A percentile compares a stretch with the other conserved stretches of the same genome.
Conservation (phyloP, 805 yeast species). For the Danielozyma ontarioensis region DNA sequence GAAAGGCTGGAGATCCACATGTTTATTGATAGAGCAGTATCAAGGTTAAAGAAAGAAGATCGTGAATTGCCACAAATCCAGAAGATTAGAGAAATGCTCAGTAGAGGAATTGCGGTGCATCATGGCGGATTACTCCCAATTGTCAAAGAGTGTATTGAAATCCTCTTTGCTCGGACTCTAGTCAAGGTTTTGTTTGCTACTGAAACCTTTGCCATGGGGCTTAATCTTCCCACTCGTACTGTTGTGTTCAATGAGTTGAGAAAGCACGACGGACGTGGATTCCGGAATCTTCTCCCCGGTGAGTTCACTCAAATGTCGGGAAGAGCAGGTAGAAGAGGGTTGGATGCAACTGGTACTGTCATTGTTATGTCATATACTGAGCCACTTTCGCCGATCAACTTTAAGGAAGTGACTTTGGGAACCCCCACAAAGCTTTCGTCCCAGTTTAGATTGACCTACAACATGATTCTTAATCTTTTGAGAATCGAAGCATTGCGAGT, state of each 20-base stretch:
- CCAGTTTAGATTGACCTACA: conserved; percentile 91
- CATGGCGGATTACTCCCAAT: conserved; percentile 93
- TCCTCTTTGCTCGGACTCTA: conserved; percentile 78
- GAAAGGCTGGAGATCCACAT: conserved; percentile 90
- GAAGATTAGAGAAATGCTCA: conserved; percentile 72
- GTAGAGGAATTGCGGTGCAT: conserved; percentile 93
- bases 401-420: conserved; percentile 83
- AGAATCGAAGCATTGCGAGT: conserved; percentile 92
- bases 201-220: conserved; percentile 98
- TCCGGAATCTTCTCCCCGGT: conserved; percentile 84
- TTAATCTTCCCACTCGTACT: conserved; percentile 93
- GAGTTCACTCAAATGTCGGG: conserved; percentile 99
- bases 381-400: conserved; percentile 51
- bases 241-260: conserved; percentile 83
- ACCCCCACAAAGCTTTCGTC: conserved; percentile 85
- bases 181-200: conserved; percentile 93
- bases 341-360: conserved; percentile 91
- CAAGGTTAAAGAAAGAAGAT: conserved; percentile 86
- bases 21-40: conserved; percentile 86
- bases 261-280: conserved; percentile 85
- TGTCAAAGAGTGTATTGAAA: conserved; percentile 89
- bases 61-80: conserved; percentile 89
- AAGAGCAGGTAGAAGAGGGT: conserved; percentile 96
- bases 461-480: conserved; percentile 86
- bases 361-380: conserved; percentile 80